These are phyloP conservation scores for Xanthoconium purpureum DNA, from an alignment of 768 basidiomycete genomes.

Conservation along the genomic window DNA sequence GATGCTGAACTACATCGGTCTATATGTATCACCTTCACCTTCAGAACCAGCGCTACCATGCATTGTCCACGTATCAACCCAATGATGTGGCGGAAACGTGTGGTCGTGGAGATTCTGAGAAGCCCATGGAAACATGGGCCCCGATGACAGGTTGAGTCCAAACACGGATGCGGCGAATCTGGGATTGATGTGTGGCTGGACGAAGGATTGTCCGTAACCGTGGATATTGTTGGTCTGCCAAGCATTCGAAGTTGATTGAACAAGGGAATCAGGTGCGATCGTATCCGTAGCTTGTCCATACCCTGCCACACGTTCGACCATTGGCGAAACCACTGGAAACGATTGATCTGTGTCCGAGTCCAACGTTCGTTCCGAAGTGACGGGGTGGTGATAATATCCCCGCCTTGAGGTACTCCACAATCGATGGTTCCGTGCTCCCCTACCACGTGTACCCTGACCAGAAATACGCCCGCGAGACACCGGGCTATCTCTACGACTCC, in stretches of 20 bases:
- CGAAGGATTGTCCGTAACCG: constrained; percentile 29
- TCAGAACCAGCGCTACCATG: constrained; percentile 26
- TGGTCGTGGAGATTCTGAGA: constrained; percentile 17
- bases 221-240: constrained; percentile 17
- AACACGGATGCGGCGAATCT: constrained; percentile 72
- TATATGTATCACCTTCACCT: constrained; percentile 26
- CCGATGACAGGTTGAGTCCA: constrained; percentile 41
- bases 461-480: constrained; percentile 21
- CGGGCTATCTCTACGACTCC: constrained; percentile 5
- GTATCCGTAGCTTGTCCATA: constrained; percentile 40
- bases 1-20: constrained; percentile 23
- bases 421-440: constrained; percentile 17
- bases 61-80: constrained; percentile 41
- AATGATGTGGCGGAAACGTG: constrained; percentile 14
- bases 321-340: constrained; percentile 45
- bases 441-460: constrained; percentile 28
- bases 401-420: constrained; percentile 19
- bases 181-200: constrained; percentile 87
- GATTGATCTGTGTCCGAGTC: constrained; percentile 29
- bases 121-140: constrained; percentile 23
- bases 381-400: constrained; percentile 8
- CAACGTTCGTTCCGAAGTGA: constrained; percentile 29
- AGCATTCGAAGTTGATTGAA: constrained; percentile 10
- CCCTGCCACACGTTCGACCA: constrained; percentile 41
- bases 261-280: constrained; percentile 10